Percentiles rank a stretch among this genome's conserved stretches.
Evolutionary conservation across 106 monocot species (phyloP).

Genomic region (Acorus calamus): DNA sequence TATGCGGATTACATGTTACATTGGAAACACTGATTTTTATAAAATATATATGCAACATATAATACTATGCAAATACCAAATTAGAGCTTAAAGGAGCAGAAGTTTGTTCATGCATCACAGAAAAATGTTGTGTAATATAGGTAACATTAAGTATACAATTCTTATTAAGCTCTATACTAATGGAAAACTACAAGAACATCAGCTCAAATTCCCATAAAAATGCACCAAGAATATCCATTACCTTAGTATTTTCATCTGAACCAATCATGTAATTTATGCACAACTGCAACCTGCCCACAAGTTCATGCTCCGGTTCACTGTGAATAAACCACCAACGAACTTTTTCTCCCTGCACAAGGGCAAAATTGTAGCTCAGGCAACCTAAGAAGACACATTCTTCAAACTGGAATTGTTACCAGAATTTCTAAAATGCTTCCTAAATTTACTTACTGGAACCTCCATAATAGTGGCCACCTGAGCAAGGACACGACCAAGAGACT

Average conservation of each 20-base stretch:
- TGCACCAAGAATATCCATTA: neutral
- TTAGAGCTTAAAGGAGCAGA: too few relatives aligned
- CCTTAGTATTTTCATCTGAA: conserved; percentile 47
- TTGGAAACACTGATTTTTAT: too few relatives aligned
- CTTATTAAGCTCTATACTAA: too few relatives aligned
- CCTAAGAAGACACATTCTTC: too few relatives aligned
- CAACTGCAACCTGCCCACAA: conserved; percentile 83
- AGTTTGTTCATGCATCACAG: too few relatives aligned
- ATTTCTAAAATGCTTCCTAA: conserved; percentile 2
- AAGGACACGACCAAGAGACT: conserved; percentile 52
- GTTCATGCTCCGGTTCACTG: conserved; percentile 84
- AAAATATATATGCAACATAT: too few relatives aligned
- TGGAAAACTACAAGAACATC: too few relatives aligned
- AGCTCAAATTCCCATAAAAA: conserved; percentile 1
- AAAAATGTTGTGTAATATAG: too few relatives aligned
- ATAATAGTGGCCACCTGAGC: conserved; percentile 78
- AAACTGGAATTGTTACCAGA: neutral
- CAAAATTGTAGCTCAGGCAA: conserved; percentile 2
- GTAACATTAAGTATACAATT: too few relatives aligned
- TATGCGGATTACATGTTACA: too few relatives aligned
- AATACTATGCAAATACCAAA: too few relatives aligned
- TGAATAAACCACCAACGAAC: conserved; percentile 87
- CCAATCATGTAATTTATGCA: conserved; percentile 58
- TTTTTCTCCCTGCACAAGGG: conserved; percentile 57
- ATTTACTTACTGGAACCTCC: conserved; percentile 54